Conservation (phyloP, 2,329 filamentous ascomycete species). For the Metarhizium guizhouense region DNA sequence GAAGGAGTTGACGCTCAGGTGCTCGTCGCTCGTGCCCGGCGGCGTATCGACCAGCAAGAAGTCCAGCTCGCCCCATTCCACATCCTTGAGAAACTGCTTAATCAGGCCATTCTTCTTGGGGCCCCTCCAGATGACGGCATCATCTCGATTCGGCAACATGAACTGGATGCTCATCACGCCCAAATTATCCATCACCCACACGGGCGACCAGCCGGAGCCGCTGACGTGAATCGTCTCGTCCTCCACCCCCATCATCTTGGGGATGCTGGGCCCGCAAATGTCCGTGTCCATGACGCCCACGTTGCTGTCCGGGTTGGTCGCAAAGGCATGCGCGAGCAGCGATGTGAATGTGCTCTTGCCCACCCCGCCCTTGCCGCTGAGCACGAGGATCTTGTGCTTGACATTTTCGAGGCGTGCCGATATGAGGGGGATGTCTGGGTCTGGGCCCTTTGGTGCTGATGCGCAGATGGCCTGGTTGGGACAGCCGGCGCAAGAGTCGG, state of each 20-base stretch:
- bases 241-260: constrained; percentile 98
- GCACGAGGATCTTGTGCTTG: constrained; percentile 83
- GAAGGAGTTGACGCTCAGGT: constrained; percentile 86
- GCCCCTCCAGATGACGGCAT: constrained; percentile 94
- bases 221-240: constrained; percentile 88
- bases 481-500: constrained; percentile 86
- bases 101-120: constrained; percentile 98
- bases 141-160: constrained; percentile 88
- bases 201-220: constrained; percentile 82
- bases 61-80: constrained; percentile 94
- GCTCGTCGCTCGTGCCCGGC: constrained; percentile 90
- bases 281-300: constrained; percentile 98
- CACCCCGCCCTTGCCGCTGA: constrained; percentile 93
- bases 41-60: constrained; percentile 92
- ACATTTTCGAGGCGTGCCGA: constrained; percentile 72
- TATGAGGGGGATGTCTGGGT: constrained; percentile 87
- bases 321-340: constrained; percentile 82
- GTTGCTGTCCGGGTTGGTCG: constrained; percentile 64
- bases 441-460: constrained; percentile 86
- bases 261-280: constrained; percentile 91
- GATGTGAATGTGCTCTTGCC: constrained; percentile 93
- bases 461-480: constrained; percentile 96
- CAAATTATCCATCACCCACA: constrained; percentile 91
- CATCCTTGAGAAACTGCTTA: constrained; percentile 96
- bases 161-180: constrained; percentile 98